Conservation (phyloP, 352 stramenopile species). For the Phytophthora pisi region DNA sequence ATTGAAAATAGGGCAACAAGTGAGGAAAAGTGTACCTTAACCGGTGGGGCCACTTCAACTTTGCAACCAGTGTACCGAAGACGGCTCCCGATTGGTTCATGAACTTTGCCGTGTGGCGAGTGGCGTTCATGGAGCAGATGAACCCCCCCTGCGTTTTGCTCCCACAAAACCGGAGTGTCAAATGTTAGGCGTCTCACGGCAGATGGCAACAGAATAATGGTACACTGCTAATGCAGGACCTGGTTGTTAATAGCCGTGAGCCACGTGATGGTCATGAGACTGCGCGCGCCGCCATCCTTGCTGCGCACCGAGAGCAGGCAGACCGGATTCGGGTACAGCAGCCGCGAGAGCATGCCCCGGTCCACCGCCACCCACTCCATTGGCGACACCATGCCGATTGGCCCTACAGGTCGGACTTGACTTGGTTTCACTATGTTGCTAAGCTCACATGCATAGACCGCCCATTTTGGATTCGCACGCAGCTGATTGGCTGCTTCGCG, state of each 20-base stretch:
- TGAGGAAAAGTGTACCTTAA: neutral
- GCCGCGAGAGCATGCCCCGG: conserved; percentile 71
- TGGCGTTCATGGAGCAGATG: conserved; percentile 82
- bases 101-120: conserved; percentile 67
- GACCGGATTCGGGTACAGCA: conserved; percentile 86
- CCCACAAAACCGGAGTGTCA: neutral
- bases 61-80: conserved; percentile 53
- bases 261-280: conserved; percentile 89
- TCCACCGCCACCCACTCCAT: conserved; percentile 64
- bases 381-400: conserved; percentile 11
- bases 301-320: conserved; percentile 64
- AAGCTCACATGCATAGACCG: conserved; percentile 16
- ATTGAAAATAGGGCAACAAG: conserved; percentile 4
- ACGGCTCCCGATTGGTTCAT: conserved; percentile 50
- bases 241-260: conserved; percentile 90
- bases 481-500: conserved; percentile 13
- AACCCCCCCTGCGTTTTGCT: conserved; percentile 59
- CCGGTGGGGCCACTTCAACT: conserved; percentile 7
- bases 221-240: conserved; percentile 22
- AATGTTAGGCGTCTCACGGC: conserved; percentile 1
- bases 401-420: conserved; percentile 2
- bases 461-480: conserved; percentile 17
- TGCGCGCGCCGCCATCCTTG: conserved; percentile 30
- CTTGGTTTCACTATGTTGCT: conserved; percentile 27
- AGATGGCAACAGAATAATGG: conserved; percentile 3